Evolutionary conservation across 208 protist species (phyloP).

Genomic region (Leishmania tropica): DNA sequence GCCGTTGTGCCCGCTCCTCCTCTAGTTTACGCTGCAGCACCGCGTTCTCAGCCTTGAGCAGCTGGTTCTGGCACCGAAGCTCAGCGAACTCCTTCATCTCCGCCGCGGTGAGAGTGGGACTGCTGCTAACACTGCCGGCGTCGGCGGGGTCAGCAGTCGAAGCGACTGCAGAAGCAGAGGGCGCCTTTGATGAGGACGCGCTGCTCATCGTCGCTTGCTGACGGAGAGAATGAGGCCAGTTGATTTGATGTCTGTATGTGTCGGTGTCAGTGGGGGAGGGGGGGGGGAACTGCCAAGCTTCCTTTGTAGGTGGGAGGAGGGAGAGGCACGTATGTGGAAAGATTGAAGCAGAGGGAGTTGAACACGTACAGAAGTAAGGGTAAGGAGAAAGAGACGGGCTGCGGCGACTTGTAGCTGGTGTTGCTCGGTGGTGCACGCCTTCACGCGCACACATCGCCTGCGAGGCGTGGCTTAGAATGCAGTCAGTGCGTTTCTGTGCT

Average conservation of each 20-base stretch:
- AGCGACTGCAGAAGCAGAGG: not conserved
- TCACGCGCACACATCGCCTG: not conserved
- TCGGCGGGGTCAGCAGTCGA: not conserved
- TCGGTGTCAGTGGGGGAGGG: not conserved
- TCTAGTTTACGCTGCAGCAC: slow-evolving; percentile 42
- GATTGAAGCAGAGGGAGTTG: not conserved
- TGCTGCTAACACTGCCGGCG: slow-evolving; percentile 2
- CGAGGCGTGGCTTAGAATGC: not conserved
- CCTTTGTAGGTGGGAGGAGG: not conserved
- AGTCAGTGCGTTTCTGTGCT: not conserved
- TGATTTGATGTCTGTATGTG: not conserved
- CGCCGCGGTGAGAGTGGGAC: slow-evolving; percentile 25
- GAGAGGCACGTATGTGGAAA: not conserved
- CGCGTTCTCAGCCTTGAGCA: slow-evolving; percentile 55
- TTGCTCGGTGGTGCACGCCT: not conserved
- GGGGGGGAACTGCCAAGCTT: not conserved
- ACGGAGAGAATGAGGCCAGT: not conserved
- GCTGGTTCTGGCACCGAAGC: slow-evolving; percentile 42
- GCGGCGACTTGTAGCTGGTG: not conserved
- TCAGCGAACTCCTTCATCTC: slow-evolving; percentile 27
- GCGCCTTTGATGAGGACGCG: not conserved
- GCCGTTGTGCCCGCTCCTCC: slow-evolving; percentile 35
- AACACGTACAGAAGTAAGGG: not conserved
- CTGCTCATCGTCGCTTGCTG: not conserved
- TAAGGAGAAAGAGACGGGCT: not conserved